Conservation (phyloP, 2,329 filamentous ascomycete genomes). For the Cadophora gregata region DNA sequence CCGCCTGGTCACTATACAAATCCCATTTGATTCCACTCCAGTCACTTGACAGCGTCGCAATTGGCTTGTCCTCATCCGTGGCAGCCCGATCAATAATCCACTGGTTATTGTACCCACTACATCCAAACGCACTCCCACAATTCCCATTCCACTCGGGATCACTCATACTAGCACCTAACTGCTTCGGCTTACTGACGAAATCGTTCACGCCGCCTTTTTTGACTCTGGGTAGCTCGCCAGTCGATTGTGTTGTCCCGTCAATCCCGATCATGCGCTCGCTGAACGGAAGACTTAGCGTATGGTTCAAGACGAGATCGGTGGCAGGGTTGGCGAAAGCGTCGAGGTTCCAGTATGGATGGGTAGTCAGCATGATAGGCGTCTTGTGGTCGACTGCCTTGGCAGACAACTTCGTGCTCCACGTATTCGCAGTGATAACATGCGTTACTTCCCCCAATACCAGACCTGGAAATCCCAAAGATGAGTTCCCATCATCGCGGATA, state of each 20-base stretch:
- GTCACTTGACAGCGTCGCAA: slow-evolving; percentile 69
- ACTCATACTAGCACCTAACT: slow-evolving; percentile 71
- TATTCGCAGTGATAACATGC: slow-evolving; percentile 65
- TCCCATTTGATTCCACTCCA: slow-evolving; percentile 85
- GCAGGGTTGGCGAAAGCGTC: slow-evolving; percentile 78
- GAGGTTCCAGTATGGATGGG: slow-evolving; percentile 70
- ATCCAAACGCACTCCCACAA: slow-evolving; percentile 79
- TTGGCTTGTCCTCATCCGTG: slow-evolving; percentile 48
- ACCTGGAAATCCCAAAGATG: slow-evolving; percentile 64
- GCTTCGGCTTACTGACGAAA: slow-evolving; percentile 80
- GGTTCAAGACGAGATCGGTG: slow-evolving; percentile 65
- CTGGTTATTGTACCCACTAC: slow-evolving; percentile 75
- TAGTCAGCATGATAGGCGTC: slow-evolving; percentile 81
- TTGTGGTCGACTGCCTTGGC: slow-evolving; percentile 72
- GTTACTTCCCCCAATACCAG: slow-evolving; percentile 65
- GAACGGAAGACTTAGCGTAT: slow-evolving; percentile 75
- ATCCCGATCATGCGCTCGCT: slow-evolving; percentile 70
- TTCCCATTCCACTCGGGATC: slow-evolving; percentile 68
- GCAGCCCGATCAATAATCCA: slow-evolving; percentile 51
- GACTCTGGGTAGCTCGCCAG: slow-evolving; percentile 73
- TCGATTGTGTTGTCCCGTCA: slow-evolving; percentile 74
- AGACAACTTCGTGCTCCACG: slow-evolving; percentile 75
- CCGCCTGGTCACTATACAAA: slow-evolving; percentile 82
- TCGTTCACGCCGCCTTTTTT: slow-evolving; percentile 72
- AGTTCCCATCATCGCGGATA: slow-evolving; percentile 62